These are phyloP conservation scores for Colletotrichum incanum DNA, from an alignment of 2,329 filamentous ascomycete genomes.

Conservation along the genomic window DNA sequence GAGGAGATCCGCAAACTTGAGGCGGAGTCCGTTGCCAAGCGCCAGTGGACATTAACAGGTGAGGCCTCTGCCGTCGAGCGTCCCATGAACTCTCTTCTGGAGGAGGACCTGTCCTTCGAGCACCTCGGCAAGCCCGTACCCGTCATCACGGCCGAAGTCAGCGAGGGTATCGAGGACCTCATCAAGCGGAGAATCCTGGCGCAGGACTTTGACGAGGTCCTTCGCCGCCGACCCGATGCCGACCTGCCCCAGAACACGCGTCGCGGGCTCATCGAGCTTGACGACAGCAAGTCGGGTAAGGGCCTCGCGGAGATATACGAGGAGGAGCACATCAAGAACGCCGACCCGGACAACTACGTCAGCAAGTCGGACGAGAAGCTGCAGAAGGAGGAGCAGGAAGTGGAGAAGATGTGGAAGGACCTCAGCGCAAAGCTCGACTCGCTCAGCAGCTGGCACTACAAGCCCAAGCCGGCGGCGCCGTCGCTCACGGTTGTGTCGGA, in stretches of 20 bases:
- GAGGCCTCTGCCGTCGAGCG: constrained; percentile 88
- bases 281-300: constrained; percentile 90
- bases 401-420: constrained; percentile 86
- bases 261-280: constrained; percentile 83
- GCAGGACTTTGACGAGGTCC: constrained; percentile 92
- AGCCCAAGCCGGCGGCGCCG: constrained; percentile 87
- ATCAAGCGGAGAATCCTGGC: constrained; percentile 94
- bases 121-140: constrained; percentile 94
- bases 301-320: constrained; percentile 95
- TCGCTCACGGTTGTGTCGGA: constrained; percentile 90
- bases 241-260: constrained; percentile 73
- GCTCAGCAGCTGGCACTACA: constrained; percentile 95
- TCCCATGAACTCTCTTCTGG: constrained; percentile 91
- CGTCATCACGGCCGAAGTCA: constrained; percentile 92
- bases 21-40: constrained; percentile 88
- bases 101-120: constrained; percentile 97
- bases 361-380: constrained; percentile 88
- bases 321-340: constrained; percentile 86
- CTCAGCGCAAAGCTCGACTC: constrained; percentile 87
- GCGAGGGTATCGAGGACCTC: constrained; percentile 91
- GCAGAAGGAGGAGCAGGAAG: constrained; percentile 85
- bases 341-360: constrained; percentile 84
- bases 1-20: constrained; percentile 95
- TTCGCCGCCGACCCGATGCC: constrained; percentile 84
- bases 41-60: constrained; percentile 90